Evolutionary conservation across 805 yeast genomes (phyloP).

Genomic region (Candida sanyiensis): DNA sequence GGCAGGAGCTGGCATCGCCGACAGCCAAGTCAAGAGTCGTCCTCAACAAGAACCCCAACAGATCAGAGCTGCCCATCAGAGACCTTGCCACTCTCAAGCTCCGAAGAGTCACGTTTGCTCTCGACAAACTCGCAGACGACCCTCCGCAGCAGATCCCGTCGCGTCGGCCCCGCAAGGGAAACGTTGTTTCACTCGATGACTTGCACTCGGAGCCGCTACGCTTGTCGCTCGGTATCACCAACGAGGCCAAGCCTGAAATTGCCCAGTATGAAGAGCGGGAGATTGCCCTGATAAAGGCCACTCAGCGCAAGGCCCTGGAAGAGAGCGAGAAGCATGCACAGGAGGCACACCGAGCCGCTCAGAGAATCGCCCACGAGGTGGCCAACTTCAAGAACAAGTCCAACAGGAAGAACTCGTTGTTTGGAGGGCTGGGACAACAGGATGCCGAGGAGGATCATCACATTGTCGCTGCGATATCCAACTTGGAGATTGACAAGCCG

Average conservation of each 20-base stretch:
- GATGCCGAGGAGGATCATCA: slow-evolving; percentile 25
- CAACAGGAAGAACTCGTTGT: slow-evolving; percentile 2
- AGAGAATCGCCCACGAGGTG: slow-evolving; percentile 64
- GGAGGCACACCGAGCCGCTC: slow-evolving; percentile 71
- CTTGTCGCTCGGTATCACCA: slow-evolving; percentile 64
- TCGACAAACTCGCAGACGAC: slow-evolving; percentile 65
- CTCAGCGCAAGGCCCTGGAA: slow-evolving; percentile 45
- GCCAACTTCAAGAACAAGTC: slow-evolving; percentile 32
- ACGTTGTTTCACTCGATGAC: slow-evolving; percentile 68
- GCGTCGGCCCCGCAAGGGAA: slow-evolving; percentile 73
- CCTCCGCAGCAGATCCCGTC: slow-evolving; percentile 96
- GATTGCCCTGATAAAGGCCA: slow-evolving; percentile 51
- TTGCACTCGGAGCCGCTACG: slow-evolving; percentile 51
- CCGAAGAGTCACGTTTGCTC: slow-evolving; percentile 70
- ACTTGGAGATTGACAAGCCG: slow-evolving; percentile 64
- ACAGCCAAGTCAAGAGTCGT: slow-evolving; percentile 27
- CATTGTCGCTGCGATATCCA: slow-evolving; percentile 18
- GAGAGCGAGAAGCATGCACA: slow-evolving; percentile 70
- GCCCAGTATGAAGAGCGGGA: slow-evolving; percentile 32
- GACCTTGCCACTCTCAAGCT: slow-evolving; percentile 31
- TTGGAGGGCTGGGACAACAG: slow-evolving; percentile 11
- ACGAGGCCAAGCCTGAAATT: slow-evolving; percentile 29
- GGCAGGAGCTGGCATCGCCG: neutral
- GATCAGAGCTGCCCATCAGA: slow-evolving; percentile 30
- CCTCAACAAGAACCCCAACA: slow-evolving; percentile 40